A percentile compares a stretch with the other conserved stretches of the same genome.
These are phyloP conservation scores for Rugonectria rugulosa DNA, from an alignment of 2,329 filamentous ascomycete species.

Conservation along the genomic window DNA sequence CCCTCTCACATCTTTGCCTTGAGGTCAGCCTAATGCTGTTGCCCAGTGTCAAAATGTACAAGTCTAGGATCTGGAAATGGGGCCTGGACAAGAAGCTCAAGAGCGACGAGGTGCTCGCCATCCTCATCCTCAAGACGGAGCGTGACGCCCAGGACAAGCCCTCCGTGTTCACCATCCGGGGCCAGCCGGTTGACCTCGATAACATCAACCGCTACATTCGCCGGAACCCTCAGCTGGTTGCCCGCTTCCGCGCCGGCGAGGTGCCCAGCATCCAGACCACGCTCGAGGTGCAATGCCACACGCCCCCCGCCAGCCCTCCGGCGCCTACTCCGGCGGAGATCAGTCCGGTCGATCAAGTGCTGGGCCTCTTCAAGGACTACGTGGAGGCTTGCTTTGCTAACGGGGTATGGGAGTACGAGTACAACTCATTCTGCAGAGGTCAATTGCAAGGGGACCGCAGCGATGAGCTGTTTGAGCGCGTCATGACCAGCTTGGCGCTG, in stretches of 20 bases:
- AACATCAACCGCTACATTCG: constrained; percentile 51
- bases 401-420: constrained; percentile 42
- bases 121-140: constrained; percentile 48
- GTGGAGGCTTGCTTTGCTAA: constrained; percentile 40
- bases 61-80: constrained; percentile 53
- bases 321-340: constrained; percentile 34
- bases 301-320: constrained; percentile 35
- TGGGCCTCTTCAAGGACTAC: constrained; percentile 41
- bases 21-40: too few relatives aligned
- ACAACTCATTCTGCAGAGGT: constrained; percentile 40
- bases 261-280: constrained; percentile 42
- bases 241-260: constrained; percentile 42
- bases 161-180: constrained; percentile 48
- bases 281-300: constrained; percentile 43
- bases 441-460: constrained; percentile 38
- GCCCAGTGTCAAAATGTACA: constrained; percentile 52
- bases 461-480: constrained; percentile 46
- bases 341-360: constrained; percentile 36
- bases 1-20: not conserved
- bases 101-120: constrained; percentile 49
- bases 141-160: constrained; percentile 44
- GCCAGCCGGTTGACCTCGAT: constrained; percentile 48
- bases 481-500: constrained; percentile 44
- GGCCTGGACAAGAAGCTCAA: constrained; percentile 52
- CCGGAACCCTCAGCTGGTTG: constrained; percentile 46